Conservation (phyloP, 352 stramenopile species). For the Phytopythium mirpurense region DNA sequence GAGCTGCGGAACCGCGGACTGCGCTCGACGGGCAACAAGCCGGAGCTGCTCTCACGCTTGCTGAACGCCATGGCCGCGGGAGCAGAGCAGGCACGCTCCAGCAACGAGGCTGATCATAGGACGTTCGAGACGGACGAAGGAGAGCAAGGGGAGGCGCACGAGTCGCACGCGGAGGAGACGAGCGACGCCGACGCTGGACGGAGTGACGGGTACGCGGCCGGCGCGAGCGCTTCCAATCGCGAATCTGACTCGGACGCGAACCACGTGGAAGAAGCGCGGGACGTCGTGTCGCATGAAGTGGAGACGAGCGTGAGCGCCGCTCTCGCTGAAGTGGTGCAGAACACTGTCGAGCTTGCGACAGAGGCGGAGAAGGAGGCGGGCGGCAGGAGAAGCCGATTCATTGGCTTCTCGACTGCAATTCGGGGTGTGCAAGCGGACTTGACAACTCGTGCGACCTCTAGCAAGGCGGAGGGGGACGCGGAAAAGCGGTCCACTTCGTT, state of each 20-base stretch:
- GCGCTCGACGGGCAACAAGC: constrained; percentile 46
- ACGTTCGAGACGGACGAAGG: too few species aligned
- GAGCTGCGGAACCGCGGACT: constrained; percentile 62
- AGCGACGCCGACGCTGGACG: background rate
- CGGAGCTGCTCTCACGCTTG: constrained; percentile 38
- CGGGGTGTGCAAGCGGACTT: background rate
- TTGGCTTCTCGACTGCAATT: background rate
- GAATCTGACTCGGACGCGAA: background rate
- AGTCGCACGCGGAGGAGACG: background rate
- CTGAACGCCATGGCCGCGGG: constrained; percentile 38
- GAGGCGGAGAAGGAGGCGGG: constrained; percentile 24
- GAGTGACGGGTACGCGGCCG: background rate
- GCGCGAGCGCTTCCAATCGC: background rate
- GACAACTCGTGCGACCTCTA: background rate
- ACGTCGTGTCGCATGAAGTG: background rate
- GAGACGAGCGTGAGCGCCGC: background rate
- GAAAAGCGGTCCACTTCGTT: background rate
- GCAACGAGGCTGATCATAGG: too few species aligned
- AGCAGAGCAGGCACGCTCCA: constrained; percentile 16
- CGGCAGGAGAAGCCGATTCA: constrained; percentile 1
- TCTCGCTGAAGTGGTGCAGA: background rate
- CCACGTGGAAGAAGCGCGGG: background rate
- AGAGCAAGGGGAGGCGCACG: background rate
- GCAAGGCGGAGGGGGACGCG: too few species aligned
- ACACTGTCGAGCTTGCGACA: background rate